Conservation (phyloP, 106 monocot species). For the Apostasia shenzhenica region DNA sequence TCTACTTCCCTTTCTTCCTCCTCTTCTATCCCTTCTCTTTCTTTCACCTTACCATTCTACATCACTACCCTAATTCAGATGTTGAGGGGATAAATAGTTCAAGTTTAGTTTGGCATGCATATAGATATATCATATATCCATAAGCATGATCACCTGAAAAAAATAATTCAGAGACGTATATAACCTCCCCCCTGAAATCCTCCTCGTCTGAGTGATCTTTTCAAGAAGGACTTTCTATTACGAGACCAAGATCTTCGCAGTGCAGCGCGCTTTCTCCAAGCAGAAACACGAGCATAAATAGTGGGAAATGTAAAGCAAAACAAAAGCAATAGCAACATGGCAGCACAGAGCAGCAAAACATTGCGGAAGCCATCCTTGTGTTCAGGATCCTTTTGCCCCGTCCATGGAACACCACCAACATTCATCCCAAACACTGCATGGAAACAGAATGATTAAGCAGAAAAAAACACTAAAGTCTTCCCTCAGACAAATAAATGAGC, state of each 20-base stretch:
- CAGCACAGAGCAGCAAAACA: slow-evolving; percentile 71
- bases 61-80: too few relatives aligned
- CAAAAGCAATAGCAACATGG: slow-evolving; percentile 51
- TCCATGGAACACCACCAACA: slow-evolving; percentile 97
- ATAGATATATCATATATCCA: too few relatives aligned
- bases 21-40: too few relatives aligned
- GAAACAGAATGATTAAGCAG: neutral
- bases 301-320: slow-evolving; percentile 54
- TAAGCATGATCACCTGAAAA: neutral
- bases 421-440: slow-evolving; percentile 97
- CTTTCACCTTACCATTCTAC: too few relatives aligned
- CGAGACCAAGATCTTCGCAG: slow-evolving; percentile 41
- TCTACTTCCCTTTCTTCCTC: too few relatives aligned
- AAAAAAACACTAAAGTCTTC: neutral
- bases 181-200: slow-evolving; percentile 20
- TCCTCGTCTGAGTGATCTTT: slow-evolving; percentile 19
- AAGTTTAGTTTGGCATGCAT: too few relatives aligned
- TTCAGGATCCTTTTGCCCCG: slow-evolving; percentile 50
- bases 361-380: slow-evolving; percentile 65
- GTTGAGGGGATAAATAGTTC: too few relatives aligned
- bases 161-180: slow-evolving; percentile 16
- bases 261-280: slow-evolving; percentile 35
- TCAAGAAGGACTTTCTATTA: slow-evolving; percentile 42
- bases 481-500: neutral
- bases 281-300: slow-evolving; percentile 38